Base-by-base conservation (phyloP, 768 basidiomycete genomes). In the Royoungia palumana region DNA sequence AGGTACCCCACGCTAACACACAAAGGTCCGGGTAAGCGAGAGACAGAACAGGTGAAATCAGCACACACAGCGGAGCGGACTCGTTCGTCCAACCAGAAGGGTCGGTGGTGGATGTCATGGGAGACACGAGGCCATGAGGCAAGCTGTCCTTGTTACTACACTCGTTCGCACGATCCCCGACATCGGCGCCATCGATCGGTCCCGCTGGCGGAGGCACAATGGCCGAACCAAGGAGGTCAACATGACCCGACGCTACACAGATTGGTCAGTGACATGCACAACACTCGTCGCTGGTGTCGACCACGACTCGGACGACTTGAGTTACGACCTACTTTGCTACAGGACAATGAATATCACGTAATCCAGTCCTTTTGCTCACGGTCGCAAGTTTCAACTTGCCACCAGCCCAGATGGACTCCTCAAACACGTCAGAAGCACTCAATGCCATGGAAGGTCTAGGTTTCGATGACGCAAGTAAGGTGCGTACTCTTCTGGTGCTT, bases 401-500 rank as follows among this genome's bases (percentile, higher is more conserved):
- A 56, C 62, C 28, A 3, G 7, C 3, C 27, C 32, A 27, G 39
- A 61, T 61, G 60, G 60, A 61, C 46, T 50, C 61, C 45, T 61
- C 64, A 21, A 61, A 52, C 52, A 17, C 58, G 5, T 60, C 58
- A 41, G 61, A 61, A 27, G 51, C 61, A 27, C 51, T 62, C 44
- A 35, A 41, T 19, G 50, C 60, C 6, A 80, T 80, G 76, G 80
- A 65, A 11, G 57, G 60, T 19, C 50, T 63, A 0, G 62, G 57
- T 7, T 85, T 91, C 51, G 88, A 92, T 72, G 83, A 88, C 48
- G 76, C 82, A n/a, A 82, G 87, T 21, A 83, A 87, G 72, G 89
- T 86, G 44, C 46, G 61, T 50, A 30, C 35, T 28, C 22, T n/a
- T 28, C 2, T 41, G n/a, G 21, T 44, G 20, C 17, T 30, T 42